Base-by-base conservation (phyloP, 2,329 filamentous ascomycete species). In the Ophioceras dolichostomum region DNA sequence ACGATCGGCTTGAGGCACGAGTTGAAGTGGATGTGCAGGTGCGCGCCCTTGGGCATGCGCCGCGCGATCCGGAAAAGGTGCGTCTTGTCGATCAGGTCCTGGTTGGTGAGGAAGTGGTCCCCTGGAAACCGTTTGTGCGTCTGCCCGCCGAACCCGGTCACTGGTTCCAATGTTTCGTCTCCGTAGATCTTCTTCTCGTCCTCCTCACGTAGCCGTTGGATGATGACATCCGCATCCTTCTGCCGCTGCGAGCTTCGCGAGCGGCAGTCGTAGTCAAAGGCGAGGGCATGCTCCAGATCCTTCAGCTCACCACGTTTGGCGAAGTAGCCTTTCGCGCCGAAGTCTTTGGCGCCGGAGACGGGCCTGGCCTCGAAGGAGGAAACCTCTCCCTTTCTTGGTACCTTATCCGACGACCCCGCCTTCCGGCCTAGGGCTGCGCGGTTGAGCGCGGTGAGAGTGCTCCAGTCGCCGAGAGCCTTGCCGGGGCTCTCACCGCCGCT, bases 1-100 rank as follows among this genome's bases (percentile, higher is more conserved):
- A 76, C 65, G 2, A 62, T 53, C 9, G 80, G 78, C 12, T 65
- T 60, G 4, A 86, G 60, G 42, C 80, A 83, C n/a, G 81, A 70
- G 52, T 86, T 87, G 63, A 83, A 86, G 54, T 87, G 82, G 18
- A 85, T 70, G 53, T 87, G 82, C 18, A 86, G 61, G 50, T 86
- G 77, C 1, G 70, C 70, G 3, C 80, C 82, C 54, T 87, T 87
- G 30, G 82, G 82, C 62, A 83, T 70, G 39, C 54, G 50, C 22
- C 59, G 60, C 5, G 76, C 70, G 19, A 80, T 65, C 20, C 61
- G 46, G 46, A 76, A 73, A 12, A 86, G 49, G 31, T 60, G 55
- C 8, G 79, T 83, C 33, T 64, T 37, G 27, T 67, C 55, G 45
- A 80, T 73, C 29, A 73, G 53, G 37, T 65, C 54, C 32, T 62